A percentile compares a stretch with the other conserved stretches of the same genome.
Evolutionary conservation across 768 basidiomycete genomes (phyloP).

Genomic region (Trametes gibbosa): DNA sequence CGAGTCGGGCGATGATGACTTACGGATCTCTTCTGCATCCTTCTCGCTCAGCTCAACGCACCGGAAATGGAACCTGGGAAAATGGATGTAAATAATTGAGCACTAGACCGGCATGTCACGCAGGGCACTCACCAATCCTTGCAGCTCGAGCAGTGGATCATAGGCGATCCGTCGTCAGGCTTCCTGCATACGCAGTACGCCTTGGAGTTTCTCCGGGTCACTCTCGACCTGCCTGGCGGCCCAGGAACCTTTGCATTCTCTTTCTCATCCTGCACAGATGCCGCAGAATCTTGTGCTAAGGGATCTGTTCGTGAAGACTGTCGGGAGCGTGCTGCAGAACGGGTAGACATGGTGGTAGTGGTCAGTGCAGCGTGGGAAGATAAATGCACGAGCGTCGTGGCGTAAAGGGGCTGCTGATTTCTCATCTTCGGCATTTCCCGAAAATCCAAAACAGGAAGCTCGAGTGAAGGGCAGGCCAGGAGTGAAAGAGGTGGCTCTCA

Average conservation of each 20-base stretch:
- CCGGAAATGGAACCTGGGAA: slow-evolving; percentile 75
- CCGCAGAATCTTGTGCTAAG: neutral
- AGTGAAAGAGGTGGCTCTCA: neutral
- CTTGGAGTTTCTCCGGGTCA: slow-evolving; percentile 23
- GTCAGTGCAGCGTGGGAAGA: slow-evolving; percentile 9
- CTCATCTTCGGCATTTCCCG: neutral
- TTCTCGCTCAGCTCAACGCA: slow-evolving; percentile 63
- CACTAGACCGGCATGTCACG: neutral
- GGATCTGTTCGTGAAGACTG: neutral
- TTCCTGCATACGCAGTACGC: slow-evolving; percentile 62
- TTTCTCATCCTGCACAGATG: slow-evolving; percentile 4
- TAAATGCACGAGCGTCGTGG: neutral
- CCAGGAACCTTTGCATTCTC: slow-evolving; percentile 22
- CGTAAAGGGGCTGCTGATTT: neutral
- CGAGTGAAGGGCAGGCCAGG: neutral
- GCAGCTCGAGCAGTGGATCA: slow-evolving; percentile 75
- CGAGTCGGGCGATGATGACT: slow-evolving; percentile 33
- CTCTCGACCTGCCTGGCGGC: slow-evolving; percentile 17
- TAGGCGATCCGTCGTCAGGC: slow-evolving; percentile 75
- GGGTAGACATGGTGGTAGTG: slow-evolving; percentile 14
- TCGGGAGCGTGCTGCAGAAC: slow-evolving; percentile 11
- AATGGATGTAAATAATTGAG: neutral
- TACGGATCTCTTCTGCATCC: slow-evolving; percentile 77
- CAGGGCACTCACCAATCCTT: slow-evolving; percentile 58
- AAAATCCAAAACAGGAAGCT: neutral